Percentiles rank a stretch among this genome's conserved stretches.
Evolutionary conservation across 768 basidiomycete species (phyloP).

Genomic region (Pisolithus sp.): DNA sequence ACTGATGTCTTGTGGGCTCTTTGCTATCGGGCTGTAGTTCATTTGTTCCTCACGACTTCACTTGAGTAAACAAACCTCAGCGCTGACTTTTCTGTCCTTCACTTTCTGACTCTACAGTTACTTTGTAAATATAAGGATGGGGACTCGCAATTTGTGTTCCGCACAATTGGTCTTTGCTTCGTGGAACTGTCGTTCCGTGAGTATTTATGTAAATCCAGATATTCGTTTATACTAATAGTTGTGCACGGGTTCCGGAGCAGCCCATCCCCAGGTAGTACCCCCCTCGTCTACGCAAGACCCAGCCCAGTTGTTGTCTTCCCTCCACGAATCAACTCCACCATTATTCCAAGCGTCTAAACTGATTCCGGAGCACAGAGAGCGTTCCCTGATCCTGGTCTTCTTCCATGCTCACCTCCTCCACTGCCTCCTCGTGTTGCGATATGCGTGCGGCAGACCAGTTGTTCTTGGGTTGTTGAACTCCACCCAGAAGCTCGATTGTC

Average conservation of each 20-base stretch:
- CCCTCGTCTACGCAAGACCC: not conserved
- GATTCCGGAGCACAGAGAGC: conserved; percentile 1
- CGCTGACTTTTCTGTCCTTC: too few relatives aligned
- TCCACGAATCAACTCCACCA: not conserved
- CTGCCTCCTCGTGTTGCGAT: conserved; percentile 4
- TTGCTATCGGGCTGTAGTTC: too few relatives aligned
- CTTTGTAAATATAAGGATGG: too few relatives aligned
- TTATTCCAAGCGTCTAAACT: not conserved
- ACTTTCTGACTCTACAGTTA: too few relatives aligned
- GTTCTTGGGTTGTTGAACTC: conserved; percentile 9
- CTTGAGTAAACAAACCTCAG: too few relatives aligned
- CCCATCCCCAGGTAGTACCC: not conserved
- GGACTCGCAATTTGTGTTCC: too few relatives aligned
- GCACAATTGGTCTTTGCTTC: too few relatives aligned
- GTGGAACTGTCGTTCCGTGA: too few relatives aligned
- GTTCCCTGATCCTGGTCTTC: conserved; percentile 14
- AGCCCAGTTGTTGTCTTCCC: not conserved
- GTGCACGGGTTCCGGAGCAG: not conserved
- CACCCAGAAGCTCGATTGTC: conserved; percentile 25
- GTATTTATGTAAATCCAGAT: too few relatives aligned
- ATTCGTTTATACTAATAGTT: not conserved
- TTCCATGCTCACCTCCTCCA: conserved; percentile 11
- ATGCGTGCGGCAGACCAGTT: conserved; percentile 2
- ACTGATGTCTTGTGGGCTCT: too few relatives aligned
- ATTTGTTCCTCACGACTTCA: too few relatives aligned